phyloP scores from a whole-genome alignment of 2,329 filamentous ascomycete species.

The Macrophomina phaseolina region DNA sequence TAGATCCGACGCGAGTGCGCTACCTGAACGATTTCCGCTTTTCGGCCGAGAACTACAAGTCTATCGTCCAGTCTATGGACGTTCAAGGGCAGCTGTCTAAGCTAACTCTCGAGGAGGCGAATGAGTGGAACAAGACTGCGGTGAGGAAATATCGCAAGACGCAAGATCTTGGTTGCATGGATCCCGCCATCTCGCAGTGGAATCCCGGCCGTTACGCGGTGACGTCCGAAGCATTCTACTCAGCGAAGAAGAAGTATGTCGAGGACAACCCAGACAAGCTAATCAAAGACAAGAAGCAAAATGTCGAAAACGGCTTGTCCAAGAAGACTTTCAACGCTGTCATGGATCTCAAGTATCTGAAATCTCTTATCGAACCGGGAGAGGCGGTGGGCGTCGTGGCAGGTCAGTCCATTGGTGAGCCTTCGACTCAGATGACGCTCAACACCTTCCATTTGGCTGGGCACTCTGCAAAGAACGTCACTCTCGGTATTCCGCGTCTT shows the following conservation, averaged over 20 bases:
- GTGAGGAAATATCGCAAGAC: constrained; percentile 84
- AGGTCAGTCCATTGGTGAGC: constrained; percentile 94
- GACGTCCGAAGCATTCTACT: constrained; percentile 86
- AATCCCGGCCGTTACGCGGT: constrained; percentile 81
- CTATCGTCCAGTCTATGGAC: constrained; percentile 77
- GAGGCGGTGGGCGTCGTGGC: constrained; percentile 97
- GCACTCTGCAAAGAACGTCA: constrained; percentile 98
- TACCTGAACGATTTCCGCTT: constrained; percentile 92
- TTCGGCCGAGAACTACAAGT: constrained; percentile 82
- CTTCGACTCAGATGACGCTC: constrained; percentile 98
- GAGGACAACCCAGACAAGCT: constrained; percentile 72
- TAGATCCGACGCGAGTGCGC: constrained; percentile 93
- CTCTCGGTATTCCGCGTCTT: constrained; percentile 93
- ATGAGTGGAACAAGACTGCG: constrained; percentile 65
- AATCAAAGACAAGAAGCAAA: constrained; percentile 65
- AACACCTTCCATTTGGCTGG: constrained; percentile 99
- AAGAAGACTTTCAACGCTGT: constrained; percentile 83
- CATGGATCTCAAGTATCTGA: constrained; percentile 90
- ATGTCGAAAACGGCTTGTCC: constrained; percentile 49
- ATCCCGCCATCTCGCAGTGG: constrained; percentile 75
- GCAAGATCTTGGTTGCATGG: constrained; percentile 68
- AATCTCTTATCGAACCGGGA: constrained; percentile 89
- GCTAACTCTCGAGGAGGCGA: constrained; percentile 70
- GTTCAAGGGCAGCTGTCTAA: constrained; percentile 62
- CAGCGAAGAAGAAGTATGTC: constrained; percentile 73